Evolutionary conservation across 2,329 filamentous ascomycete genomes (phyloP).

Genomic region (Ceratocystiopsis sp.): DNA sequence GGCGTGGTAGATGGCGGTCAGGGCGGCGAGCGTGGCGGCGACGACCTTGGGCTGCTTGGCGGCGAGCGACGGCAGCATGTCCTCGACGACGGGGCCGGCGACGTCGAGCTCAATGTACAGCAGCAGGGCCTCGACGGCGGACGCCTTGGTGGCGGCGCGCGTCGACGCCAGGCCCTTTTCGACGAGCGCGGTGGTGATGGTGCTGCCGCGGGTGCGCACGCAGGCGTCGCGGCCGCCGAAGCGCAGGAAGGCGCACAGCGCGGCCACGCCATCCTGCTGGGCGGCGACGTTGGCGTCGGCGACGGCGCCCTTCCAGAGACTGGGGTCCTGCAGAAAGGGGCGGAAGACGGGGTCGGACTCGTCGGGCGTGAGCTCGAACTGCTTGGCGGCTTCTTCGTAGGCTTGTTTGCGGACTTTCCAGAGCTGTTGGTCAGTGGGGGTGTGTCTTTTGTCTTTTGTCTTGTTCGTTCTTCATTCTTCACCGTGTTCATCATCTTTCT

Average conservation of each 20-base stretch:
- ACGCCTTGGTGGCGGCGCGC: constrained; percentile 74
- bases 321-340: constrained; percentile 71
- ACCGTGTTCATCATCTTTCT: neutral
- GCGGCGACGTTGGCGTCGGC: constrained; percentile 93
- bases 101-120: constrained; percentile 83
- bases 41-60: constrained; percentile 89
- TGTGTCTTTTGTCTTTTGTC: neutral
- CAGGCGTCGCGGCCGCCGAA: constrained; percentile 70
- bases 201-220: constrained; percentile 57
- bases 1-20: constrained; percentile 77
- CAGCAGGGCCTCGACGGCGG: constrained; percentile 69
- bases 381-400: constrained; percentile 82
- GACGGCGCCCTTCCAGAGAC: constrained; percentile 82
- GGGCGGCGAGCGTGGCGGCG: constrained; percentile 49
- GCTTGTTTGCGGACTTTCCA: constrained; percentile 96
- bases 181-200: constrained; percentile 58
- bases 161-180: constrained; percentile 87
- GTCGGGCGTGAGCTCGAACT: constrained; percentile 69
- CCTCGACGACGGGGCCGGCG: constrained; percentile 72
- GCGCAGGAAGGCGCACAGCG: constrained; percentile 83
- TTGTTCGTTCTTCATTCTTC: neutral
- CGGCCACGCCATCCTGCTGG: constrained; percentile 78
- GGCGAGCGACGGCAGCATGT: constrained; percentile 64
- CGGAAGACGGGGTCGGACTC: constrained; percentile 74
- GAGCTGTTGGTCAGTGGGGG: constrained; percentile 28